A percentile compares a stretch with the other conserved stretches of the same genome.
These are phyloP conservation scores for Stephanodiscus triporus DNA, from an alignment of 108 stramenopile genomes.

Conservation along the genomic window DNA sequence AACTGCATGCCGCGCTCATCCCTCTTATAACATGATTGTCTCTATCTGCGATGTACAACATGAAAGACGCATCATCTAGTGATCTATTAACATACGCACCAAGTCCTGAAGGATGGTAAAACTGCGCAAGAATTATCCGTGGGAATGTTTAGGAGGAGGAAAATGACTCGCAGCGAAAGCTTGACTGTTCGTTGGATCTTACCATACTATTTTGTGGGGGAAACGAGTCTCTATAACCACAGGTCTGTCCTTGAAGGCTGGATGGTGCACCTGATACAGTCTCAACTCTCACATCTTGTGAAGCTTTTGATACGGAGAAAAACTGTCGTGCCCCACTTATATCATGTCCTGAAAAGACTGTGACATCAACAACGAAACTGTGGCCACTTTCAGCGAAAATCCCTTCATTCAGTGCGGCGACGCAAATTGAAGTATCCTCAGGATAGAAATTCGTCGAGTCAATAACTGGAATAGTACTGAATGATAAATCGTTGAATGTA, in stretches of 20 bases:
- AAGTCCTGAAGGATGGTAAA: slow-evolving; percentile 68
- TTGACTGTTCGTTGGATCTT: neutral
- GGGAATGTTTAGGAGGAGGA: neutral
- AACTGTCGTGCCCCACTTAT: slow-evolving; percentile 14
- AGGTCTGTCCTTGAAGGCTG: slow-evolving; percentile 60
- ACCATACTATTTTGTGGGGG: slow-evolving; percentile 59
- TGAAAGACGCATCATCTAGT: slow-evolving; percentile 32
- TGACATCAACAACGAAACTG: slow-evolving; percentile 57
- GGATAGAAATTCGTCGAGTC: slow-evolving; percentile 53
- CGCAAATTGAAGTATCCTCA: slow-evolving; percentile 68
- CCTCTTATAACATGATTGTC: slow-evolving; percentile 78
- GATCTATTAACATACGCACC: slow-evolving; percentile 47
- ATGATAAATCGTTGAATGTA: slow-evolving; percentile 9
- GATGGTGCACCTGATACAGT: slow-evolving; percentile 80
- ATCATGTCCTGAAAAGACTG: slow-evolving; percentile 33
- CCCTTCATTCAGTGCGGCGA: slow-evolving; percentile 75
- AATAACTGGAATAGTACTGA: slow-evolving; percentile 9
- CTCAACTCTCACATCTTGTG: slow-evolving; percentile 53
- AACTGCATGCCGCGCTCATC: slow-evolving; percentile 71
- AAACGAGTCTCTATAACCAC: slow-evolving; percentile 66
- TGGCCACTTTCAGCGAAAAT: slow-evolving; percentile 35
- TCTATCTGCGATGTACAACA: slow-evolving; percentile 75
- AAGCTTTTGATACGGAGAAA: slow-evolving; percentile 22
- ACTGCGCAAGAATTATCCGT: slow-evolving; percentile 12
- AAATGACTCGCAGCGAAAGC: neutral